phyloP scores from a whole-genome alignment of 2,329 filamentous ascomycete genomes.

The Ophiostoma sp. region DNA sequence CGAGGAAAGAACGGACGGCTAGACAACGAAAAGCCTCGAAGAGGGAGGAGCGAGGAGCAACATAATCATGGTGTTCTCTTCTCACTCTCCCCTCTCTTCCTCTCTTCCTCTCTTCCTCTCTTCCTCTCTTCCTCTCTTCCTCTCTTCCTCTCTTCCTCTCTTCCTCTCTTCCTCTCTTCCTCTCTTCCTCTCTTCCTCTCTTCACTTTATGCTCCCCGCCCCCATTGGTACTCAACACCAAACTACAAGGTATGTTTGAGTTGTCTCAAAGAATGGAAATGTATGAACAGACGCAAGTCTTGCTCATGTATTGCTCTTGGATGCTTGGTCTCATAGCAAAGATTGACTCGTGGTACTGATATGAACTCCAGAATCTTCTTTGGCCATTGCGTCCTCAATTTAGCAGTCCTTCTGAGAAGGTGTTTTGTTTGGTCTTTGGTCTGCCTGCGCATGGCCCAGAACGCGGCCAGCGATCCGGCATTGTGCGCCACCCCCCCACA shows the following conservation, averaged over 20 bases:
- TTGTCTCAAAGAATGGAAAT: background rate
- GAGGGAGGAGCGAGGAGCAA: background rate
- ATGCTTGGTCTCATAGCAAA: background rate
- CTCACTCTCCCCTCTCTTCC: background rate
- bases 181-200: background rate
- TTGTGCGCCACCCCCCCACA: background rate
- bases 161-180: background rate
- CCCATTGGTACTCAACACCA: background rate
- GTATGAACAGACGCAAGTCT: background rate
- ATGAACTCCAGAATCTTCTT: background rate
- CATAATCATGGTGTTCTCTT: background rate
- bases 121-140: background rate
- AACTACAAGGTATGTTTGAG: background rate
- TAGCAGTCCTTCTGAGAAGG: too few species aligned
- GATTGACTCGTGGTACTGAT: background rate
- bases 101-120: background rate
- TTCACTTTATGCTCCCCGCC: background rate
- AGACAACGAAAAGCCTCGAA: background rate
- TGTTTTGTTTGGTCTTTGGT: background rate
- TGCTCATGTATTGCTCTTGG: background rate
- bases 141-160: background rate
- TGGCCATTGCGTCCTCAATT: background rate
- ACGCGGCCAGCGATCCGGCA: too few species aligned
- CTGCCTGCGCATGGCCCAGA: background rate
- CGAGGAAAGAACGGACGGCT: background rate